phyloP scores from a whole-genome alignment of 305 asterid genomes.

The Ruellia speciosa region DNA sequence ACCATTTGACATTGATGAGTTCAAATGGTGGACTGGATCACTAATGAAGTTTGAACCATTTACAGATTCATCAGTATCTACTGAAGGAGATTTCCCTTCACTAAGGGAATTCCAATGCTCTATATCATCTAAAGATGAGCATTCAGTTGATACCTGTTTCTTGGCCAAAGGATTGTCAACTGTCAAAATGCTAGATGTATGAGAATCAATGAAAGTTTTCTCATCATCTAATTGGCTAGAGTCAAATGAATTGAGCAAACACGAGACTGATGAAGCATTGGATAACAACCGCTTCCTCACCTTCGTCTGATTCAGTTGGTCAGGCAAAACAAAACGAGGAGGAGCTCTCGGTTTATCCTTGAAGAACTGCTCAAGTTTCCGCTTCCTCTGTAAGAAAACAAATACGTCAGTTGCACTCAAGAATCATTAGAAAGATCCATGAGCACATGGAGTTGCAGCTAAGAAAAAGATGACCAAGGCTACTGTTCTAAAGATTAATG shows the following conservation, averaged over 20 bases:
- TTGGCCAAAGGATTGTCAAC: conserved; percentile 30
- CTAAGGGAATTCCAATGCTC: conserved; percentile 23
- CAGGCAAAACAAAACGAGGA: conserved; percentile 26
- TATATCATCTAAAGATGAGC: conserved; percentile 26
- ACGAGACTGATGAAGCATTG: conserved; percentile 40
- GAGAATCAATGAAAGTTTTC: conserved; percentile 27
- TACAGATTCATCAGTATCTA: conserved; percentile 51
- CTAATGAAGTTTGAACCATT: conserved; percentile 34
- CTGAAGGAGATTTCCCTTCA: conserved; percentile 23
- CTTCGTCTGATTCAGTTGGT: conserved; percentile 28
- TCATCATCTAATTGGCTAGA: conserved; percentile 26
- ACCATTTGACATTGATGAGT: conserved; percentile 23
- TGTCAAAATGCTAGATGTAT: conserved; percentile 39
- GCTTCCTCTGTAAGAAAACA: conserved; percentile 46
- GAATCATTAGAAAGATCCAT: not conserved
- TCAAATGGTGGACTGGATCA: conserved; percentile 24
- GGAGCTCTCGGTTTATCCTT: conserved; percentile 36
- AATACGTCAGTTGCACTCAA: conserved; percentile 14
- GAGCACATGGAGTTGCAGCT: not conserved
- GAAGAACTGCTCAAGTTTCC: conserved; percentile 50
- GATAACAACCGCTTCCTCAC: conserved; percentile 31
- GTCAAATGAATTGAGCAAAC: conserved; percentile 40
- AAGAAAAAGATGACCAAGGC: not conserved
- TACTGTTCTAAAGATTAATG: not conserved
- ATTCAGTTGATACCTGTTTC: conserved; percentile 28